Evolutionary conservation across 305 asterid genomes (phyloP).

Genomic region (Ajuga reptans): DNA sequence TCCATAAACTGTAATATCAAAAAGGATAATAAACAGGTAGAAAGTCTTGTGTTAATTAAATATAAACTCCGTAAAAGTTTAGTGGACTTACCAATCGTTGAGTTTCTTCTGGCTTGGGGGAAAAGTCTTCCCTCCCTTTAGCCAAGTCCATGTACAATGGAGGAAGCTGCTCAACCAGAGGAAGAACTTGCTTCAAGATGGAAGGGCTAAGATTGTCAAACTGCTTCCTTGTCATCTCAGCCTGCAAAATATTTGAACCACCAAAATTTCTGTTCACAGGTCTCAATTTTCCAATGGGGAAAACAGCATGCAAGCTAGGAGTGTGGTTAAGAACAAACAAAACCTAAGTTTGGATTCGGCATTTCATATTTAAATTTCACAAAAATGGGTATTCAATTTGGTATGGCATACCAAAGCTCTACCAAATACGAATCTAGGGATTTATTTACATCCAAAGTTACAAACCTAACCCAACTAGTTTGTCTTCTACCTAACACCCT

Average conservation of each 20-base stretch:
- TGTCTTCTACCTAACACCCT: neutral
- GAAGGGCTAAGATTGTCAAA: constrained; percentile 87
- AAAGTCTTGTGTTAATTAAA: neutral
- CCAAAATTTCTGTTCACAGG: neutral
- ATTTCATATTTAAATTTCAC: too few species aligned
- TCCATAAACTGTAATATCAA: neutral
- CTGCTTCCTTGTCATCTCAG: constrained; percentile 90
- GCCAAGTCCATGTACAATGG: constrained; percentile 90
- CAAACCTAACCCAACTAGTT: neutral
- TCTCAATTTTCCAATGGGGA: neutral
- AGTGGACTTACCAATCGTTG: constrained; percentile 58
- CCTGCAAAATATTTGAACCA: constrained; percentile 41
- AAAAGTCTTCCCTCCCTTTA: constrained; percentile 79
- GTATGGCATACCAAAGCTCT: neutral
- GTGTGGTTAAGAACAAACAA: neutral
- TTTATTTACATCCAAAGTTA: neutral
- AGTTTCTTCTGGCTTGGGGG: constrained; percentile 90
- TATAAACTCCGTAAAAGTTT: neutral
- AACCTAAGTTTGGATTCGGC: neutral
- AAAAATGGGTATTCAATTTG: neutral
- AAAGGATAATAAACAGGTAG: neutral
- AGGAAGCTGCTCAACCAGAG: constrained; percentile 93
- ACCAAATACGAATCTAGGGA: neutral
- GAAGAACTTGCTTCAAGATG: constrained; percentile 83
- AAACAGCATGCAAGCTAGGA: neutral